Conservation (phyloP, 805 yeast genomes). For the Schwanniomyces sp. region DNA sequence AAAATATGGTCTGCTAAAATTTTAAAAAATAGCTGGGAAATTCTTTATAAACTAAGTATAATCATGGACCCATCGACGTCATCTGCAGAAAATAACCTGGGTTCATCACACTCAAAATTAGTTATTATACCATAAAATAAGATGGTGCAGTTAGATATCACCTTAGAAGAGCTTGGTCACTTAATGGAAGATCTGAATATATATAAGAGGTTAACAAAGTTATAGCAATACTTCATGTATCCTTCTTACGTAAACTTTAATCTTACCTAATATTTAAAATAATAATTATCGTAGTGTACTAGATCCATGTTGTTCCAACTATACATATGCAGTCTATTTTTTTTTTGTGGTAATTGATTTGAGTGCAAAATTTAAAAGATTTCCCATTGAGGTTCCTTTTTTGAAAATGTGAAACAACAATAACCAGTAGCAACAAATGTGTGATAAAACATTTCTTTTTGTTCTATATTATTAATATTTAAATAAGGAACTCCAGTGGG, state of each 20-base stretch:
- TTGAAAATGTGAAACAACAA: not conserved
- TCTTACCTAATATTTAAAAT: not conserved
- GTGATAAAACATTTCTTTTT: not conserved
- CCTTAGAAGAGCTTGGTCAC: conserved; percentile 49
- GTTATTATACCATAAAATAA: conserved; percentile 43
- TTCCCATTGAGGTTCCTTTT: not conserved
- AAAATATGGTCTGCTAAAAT: conserved; percentile 63
- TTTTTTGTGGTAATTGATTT: not conserved
- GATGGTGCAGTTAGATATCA: conserved; percentile 51
- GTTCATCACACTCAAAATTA: conserved; percentile 28
- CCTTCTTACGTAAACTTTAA: not conserved
- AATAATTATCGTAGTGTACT: too few relatives aligned
- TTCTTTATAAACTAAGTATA: conserved; percentile 54
- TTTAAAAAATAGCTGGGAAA: conserved; percentile 74
- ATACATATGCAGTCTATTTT: not conserved
- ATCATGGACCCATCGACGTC: conserved; percentile 47
- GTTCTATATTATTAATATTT: not conserved
- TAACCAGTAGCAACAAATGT: not conserved
- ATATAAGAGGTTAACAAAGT: conserved; percentile 20
- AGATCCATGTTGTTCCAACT: too few relatives aligned
- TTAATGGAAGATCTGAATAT: conserved; percentile 20
- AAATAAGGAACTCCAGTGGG: not conserved
- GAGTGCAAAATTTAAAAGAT: not conserved
- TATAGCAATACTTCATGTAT: conserved; percentile 9
- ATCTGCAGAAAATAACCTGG: conserved; percentile 40